A percentile compares a stretch with the other conserved stretches of the same genome.
These are phyloP conservation scores for Boletellus emodensis DNA, from an alignment of 768 basidiomycete species.

Conservation along the genomic window DNA sequence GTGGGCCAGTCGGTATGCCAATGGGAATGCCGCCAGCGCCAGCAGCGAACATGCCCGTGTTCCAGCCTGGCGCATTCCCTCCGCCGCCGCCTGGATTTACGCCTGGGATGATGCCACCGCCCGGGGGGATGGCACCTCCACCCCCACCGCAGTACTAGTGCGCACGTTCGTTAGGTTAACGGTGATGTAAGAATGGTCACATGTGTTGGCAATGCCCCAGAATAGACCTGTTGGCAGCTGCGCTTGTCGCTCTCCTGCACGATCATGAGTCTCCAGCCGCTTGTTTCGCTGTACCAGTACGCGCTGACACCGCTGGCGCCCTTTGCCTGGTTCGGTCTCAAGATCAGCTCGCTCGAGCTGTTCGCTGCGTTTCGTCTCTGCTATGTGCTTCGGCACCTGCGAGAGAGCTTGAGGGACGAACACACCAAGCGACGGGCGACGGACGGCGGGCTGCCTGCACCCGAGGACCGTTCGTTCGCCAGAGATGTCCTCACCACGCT, in stretches of 20 bases:
- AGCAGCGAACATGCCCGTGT: slow-evolving; percentile 41
- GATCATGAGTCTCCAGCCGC: slow-evolving; percentile 35
- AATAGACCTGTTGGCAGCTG: slow-evolving; percentile 2
- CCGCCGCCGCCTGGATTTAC: slow-evolving; percentile 69
- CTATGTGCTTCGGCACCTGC: slow-evolving; percentile 61
- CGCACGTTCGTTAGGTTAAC: slow-evolving; percentile 7
- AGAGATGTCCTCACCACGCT: slow-evolving; percentile 56
- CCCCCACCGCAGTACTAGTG: slow-evolving; percentile 38
- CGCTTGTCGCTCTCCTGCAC: neutral
- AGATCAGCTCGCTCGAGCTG: slow-evolving; percentile 62
- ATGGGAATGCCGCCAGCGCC: slow-evolving; percentile 37
- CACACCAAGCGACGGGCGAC: slow-evolving; percentile 37
- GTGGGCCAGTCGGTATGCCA: slow-evolving; percentile 26
- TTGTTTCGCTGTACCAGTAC: slow-evolving; percentile 51
- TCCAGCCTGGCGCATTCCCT: slow-evolving; percentile 44
- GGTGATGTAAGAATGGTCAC: neutral
- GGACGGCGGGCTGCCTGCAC: slow-evolving; percentile 30
- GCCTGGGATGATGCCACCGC: slow-evolving; percentile 38
- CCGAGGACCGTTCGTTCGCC: slow-evolving; percentile 54
- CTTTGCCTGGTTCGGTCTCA: slow-evolving; percentile 62
- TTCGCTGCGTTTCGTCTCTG: slow-evolving; percentile 67
- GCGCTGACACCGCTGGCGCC: slow-evolving; percentile 57
- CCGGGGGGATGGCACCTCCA: slow-evolving; percentile 39
- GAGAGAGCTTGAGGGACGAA: slow-evolving; percentile 44
- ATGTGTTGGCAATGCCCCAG: neutral